Evolutionary conservation across 768 basidiomycete genomes (phyloP).

Genomic region (Collybiopsis confluens): DNA sequence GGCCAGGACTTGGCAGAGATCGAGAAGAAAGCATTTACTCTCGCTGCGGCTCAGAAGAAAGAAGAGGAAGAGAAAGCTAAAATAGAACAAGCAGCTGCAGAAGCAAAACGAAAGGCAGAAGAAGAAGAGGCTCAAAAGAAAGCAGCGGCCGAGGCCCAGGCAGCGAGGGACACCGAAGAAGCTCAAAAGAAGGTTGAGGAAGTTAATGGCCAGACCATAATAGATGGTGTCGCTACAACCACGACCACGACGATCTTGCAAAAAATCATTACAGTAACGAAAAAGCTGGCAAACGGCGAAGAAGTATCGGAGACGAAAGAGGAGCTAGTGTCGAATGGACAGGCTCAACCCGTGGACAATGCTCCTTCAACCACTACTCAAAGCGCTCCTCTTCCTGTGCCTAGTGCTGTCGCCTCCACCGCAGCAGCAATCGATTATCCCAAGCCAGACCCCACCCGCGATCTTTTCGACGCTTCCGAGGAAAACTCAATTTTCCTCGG

Average conservation of each 20-base stretch:
- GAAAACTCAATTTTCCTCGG: slow-evolving; percentile 14
- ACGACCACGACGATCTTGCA: not conserved
- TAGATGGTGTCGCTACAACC: not conserved
- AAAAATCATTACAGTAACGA: not conserved
- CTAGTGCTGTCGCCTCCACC: not conserved
- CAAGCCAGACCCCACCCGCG: not conserved
- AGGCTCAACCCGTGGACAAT: not conserved
- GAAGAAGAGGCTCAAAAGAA: not conserved
- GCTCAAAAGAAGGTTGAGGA: not conserved
- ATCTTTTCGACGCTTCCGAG: not conserved
- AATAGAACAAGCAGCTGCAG: slow-evolving; percentile 1
- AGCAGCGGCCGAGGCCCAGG: not conserved
- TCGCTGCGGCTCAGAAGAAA: slow-evolving; percentile 11
- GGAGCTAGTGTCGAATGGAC: not conserved
- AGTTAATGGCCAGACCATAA: not conserved
- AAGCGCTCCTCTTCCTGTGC: not conserved
- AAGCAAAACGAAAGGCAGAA: slow-evolving; percentile 7
- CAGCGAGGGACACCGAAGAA: not conserved
- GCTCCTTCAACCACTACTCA: not conserved
- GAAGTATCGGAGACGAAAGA: slow-evolving; percentile 1
- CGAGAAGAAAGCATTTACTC: slow-evolving; percentile 13
- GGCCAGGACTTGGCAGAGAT: slow-evolving; percentile 14
- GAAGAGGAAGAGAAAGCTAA: slow-evolving; percentile 6
- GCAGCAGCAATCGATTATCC: not conserved
- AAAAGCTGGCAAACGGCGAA: not conserved